phyloP scores from a whole-genome alignment of 2,329 filamentous ascomycete species.

The Aspergillus calidoustus region DNA sequence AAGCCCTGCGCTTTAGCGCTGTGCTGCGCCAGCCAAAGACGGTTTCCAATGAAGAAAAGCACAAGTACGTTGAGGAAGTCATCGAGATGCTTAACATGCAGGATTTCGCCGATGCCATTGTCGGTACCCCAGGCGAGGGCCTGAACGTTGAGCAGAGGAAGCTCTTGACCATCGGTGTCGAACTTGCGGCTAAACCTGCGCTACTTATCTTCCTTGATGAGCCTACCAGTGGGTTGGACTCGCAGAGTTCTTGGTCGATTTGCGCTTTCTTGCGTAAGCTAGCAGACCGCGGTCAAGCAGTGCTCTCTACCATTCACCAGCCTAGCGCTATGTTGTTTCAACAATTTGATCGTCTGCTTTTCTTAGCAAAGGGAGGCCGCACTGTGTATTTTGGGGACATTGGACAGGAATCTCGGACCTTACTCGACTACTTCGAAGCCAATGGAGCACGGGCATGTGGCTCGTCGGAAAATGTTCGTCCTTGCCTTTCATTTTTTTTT shows the following conservation, averaged over 20 bases:
- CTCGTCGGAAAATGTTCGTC: slow-evolving; percentile 60
- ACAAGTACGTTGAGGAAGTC: slow-evolving; percentile 77
- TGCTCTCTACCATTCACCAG: slow-evolving; percentile 93
- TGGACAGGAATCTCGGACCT: slow-evolving; percentile 59
- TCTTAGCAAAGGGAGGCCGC: slow-evolving; percentile 66
- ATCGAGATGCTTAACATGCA: slow-evolving; percentile 89
- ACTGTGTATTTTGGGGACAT: slow-evolving; percentile 72
- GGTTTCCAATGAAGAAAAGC: slow-evolving; percentile 72
- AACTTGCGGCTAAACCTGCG: slow-evolving; percentile 85
- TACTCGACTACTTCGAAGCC: slow-evolving; percentile 66
- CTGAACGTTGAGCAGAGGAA: slow-evolving; percentile 65
- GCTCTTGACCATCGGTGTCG: slow-evolving; percentile 86
- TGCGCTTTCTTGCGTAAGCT: slow-evolving; percentile 84
- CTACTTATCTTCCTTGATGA: slow-evolving; percentile 90
- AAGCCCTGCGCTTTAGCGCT: slow-evolving; percentile 83
- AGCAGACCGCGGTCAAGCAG: slow-evolving; percentile 82
- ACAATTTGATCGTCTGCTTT: slow-evolving; percentile 69
- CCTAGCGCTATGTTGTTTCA: slow-evolving; percentile 93
- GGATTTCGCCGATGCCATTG: slow-evolving; percentile 82
- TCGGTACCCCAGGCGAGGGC: slow-evolving; percentile 82
- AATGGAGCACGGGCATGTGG: slow-evolving; percentile 65
- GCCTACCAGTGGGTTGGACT: slow-evolving; percentile 88
- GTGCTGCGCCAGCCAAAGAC: slow-evolving; percentile 78
- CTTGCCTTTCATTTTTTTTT: background rate
- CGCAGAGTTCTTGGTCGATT: slow-evolving; percentile 89